Conservation (phyloP, 2,329 filamentous ascomycete species). For the Monosporascus sp. region DNA sequence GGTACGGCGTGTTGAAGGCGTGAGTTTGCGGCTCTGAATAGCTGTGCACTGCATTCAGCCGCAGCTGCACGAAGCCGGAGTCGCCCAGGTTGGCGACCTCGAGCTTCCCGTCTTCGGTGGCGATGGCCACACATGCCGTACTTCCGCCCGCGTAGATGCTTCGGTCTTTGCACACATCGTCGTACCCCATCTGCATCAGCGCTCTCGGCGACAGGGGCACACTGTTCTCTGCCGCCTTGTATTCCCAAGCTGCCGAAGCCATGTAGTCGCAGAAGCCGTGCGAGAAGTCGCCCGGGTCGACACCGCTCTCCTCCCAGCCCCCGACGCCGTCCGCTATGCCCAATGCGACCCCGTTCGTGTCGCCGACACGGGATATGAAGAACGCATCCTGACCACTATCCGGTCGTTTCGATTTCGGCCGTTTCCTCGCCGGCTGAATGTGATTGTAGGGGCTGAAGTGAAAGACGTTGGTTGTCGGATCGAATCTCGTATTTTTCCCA, state of each 20-base stretch:
- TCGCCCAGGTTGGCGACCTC: conserved; percentile 94
- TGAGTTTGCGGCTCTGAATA: conserved; percentile 87
- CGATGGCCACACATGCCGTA: conserved; percentile 85
- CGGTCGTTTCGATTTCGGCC: conserved; percentile 57
- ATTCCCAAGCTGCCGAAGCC: conserved; percentile 67
- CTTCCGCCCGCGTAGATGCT: conserved; percentile 78
- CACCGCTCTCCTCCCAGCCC: conserved; percentile 87
- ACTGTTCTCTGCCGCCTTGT: conserved; percentile 30
- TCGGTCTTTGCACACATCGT: conserved; percentile 70
- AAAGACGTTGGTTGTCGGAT: conserved; percentile 64
- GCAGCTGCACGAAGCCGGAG: conserved; percentile 85
- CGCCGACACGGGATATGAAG: conserved; percentile 79
- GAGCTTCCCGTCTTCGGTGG: conserved; percentile 65
- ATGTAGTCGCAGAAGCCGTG: conserved; percentile 92
- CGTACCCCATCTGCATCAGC: conserved; percentile 80
- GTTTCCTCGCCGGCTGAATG: conserved; percentile 47
- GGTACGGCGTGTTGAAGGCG: conserved; percentile 95
- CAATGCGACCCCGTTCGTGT: conserved; percentile 68
- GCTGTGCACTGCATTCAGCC: conserved; percentile 78
- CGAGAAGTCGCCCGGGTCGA: conserved; percentile 93
- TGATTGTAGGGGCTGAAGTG: conserved; percentile 65
- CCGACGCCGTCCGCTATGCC: conserved; percentile 93
- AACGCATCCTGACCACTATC: conserved; percentile 93
- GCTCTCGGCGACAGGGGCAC: conserved; percentile 54
- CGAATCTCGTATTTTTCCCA: conserved; percentile 65